Evolutionary conservation across 768 basidiomycete species (phyloP).

Genomic region (Pleurotus citrinopileatus): DNA sequence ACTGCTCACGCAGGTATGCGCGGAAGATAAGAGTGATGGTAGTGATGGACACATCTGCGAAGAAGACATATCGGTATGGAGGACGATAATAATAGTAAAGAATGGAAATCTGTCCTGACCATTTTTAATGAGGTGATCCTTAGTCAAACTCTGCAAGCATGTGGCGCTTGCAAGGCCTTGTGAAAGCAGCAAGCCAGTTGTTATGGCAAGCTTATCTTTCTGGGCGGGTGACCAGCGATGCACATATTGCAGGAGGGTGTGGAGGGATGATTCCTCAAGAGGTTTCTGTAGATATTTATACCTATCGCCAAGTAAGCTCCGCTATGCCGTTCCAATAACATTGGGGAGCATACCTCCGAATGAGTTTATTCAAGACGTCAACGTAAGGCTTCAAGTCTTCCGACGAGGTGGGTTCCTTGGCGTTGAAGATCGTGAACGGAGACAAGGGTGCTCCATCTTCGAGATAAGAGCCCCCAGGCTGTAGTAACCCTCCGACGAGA

Average conservation of each 20-base stretch:
- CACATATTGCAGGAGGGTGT: constrained; percentile 83
- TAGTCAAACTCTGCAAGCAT: constrained; percentile 80
- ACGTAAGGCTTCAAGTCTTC: constrained; percentile 91
- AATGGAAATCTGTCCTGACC: constrained; percentile 45
- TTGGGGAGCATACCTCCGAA: constrained; percentile 66
- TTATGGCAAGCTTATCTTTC: constrained; percentile 80
- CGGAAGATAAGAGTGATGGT: constrained; percentile 80
- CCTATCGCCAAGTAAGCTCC: constrained; percentile 37
- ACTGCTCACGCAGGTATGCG: constrained; percentile 75
- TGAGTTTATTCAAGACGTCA: constrained; percentile 93
- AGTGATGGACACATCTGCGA: constrained; percentile 68
- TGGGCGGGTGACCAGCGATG: constrained; percentile 78
- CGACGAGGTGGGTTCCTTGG: constrained; percentile 72
- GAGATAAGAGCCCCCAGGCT: constrained; percentile 90
- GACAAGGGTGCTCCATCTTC: constrained; percentile 84
- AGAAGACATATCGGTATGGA: constrained; percentile 6
- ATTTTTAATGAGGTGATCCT: constrained; percentile 96
- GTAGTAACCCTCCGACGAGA: constrained; percentile 92
- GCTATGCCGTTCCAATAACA: constrained; percentile 2
- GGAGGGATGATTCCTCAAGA: constrained; percentile 82
- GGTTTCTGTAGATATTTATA: constrained; percentile 99
- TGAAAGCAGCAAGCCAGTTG: constrained; percentile 79
- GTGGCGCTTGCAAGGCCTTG: constrained; percentile 78
- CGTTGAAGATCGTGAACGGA: constrained; percentile 86
- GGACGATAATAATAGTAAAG: constrained; percentile 1